Percentiles rank a stretch among this genome's conserved stretches.
phyloP scores from a whole-genome alignment of 139 green algal species.

The Closterium sp. region DNA sequence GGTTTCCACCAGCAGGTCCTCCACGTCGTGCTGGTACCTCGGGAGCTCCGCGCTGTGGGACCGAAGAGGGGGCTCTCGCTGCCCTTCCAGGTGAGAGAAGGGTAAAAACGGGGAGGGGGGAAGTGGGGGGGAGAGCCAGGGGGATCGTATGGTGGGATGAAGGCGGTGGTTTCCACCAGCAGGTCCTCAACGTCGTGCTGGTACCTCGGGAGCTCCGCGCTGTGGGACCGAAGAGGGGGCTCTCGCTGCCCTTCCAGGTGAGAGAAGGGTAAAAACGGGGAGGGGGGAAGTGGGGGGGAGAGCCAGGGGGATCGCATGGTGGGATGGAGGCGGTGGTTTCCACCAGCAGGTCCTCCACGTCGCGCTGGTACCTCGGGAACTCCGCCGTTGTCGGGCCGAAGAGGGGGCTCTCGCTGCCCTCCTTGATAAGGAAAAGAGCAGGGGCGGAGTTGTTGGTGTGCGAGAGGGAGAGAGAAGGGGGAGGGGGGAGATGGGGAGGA shows the following conservation, averaged over 20 bases:
- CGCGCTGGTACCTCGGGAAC: slow-evolving; percentile 34
- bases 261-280: background rate
- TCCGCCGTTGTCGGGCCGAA: slow-evolving; percentile 41
- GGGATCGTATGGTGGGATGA: background rate
- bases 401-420: background rate
- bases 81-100: background rate
- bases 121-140: background rate
- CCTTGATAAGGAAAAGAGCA: background rate
- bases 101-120: background rate
- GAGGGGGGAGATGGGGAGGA: background rate
- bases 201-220: slow-evolving; percentile 41
- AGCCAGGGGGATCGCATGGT: background rate
- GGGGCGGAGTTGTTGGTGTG: no score
- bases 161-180: slow-evolving; percentile 20
- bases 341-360: slow-evolving; percentile 44
- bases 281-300: background rate
- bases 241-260: background rate
- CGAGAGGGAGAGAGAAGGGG: background rate
- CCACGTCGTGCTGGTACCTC: slow-evolving; percentile 39
- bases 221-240: slow-evolving; percentile 30
- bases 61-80: slow-evolving; percentile 26
- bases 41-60: slow-evolving; percentile 38
- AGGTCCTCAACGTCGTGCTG: slow-evolving; percentile 45
- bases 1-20: slow-evolving; percentile 41
- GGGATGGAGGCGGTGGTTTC: slow-evolving; percentile 4